Evolutionary conservation across 768 basidiomycete species (phyloP).

Genomic region (Boletus subcaerulescens): DNA sequence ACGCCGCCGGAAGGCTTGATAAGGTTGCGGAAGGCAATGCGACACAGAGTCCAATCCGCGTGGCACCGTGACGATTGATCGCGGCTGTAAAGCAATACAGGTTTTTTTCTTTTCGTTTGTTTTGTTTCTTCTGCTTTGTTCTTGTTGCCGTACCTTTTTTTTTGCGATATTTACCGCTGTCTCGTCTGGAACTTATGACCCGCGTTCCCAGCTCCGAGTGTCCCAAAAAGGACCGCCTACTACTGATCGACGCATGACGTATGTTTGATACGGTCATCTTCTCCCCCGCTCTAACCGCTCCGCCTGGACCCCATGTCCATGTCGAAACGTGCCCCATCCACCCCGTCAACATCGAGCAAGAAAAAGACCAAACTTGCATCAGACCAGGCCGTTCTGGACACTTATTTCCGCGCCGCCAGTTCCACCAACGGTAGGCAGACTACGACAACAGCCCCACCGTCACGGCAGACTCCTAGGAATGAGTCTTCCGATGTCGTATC

Average conservation of each 20-base stretch:
- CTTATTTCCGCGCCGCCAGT: conserved; percentile 23
- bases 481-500: conserved; percentile 14
- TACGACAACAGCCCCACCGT: conserved; percentile 8
- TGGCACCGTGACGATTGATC: conserved; percentile 15
- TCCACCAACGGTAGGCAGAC: conserved; percentile 13
- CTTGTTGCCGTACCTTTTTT: not conserved
- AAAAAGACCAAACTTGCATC: conserved; percentile 22
- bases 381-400: conserved; percentile 21
- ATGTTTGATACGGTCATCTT: conserved; percentile 12
- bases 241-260: conserved; percentile 30
- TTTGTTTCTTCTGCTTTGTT: not conserved
- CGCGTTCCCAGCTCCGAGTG: not conserved
- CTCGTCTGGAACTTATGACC: not conserved
- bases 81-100: not conserved
- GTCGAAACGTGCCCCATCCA: conserved; percentile 18
- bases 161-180: not conserved
- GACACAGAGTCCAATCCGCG: conserved; percentile 3
- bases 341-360: conserved; percentile 7
- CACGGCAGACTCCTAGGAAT: conserved; percentile 16
- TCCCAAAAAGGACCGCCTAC: conserved; percentile 20
- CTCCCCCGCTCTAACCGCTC: conserved; percentile 13
- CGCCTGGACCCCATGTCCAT: conserved; percentile 20
- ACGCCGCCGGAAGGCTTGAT: conserved; percentile 14
- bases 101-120: not conserved
- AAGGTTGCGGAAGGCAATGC: conserved; percentile 9